Evolutionary conservation across 495 filamentous ascomycete genomes (phyloP).

Genomic region (Penicillium flavigenum): DNA sequence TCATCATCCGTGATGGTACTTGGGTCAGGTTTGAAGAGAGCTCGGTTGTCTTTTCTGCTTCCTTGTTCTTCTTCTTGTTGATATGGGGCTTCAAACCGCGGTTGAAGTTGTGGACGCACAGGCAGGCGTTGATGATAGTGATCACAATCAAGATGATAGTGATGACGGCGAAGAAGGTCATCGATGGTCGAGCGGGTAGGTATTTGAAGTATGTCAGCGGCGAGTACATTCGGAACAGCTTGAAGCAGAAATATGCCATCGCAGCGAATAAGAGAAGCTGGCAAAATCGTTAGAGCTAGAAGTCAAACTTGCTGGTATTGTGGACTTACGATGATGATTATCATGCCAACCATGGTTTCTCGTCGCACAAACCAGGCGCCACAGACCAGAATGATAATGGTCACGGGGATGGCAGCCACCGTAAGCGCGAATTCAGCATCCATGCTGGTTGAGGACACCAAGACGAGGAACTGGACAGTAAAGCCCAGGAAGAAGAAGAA

Average conservation of each 20-base stretch:
- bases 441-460: conserved; percentile 67
- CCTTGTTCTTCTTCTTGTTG: conserved; percentile 56
- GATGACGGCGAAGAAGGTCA: conserved; percentile 92
- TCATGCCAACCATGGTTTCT: conserved; percentile 78
- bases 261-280: conserved; percentile 81
- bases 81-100: conserved; percentile 88
- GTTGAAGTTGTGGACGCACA: conserved; percentile 88
- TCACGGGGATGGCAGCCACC: conserved; percentile 83
- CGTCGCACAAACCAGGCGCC: conserved; percentile 82
- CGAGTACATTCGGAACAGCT: conserved; percentile 92
- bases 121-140: conserved; percentile 84
- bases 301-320: background rate
- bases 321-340: conserved; percentile 63
- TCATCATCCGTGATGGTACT: conserved; percentile 77
- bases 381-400: conserved; percentile 78
- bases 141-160: conserved; percentile 83
- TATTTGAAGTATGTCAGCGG: conserved; percentile 55
- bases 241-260: conserved; percentile 96
- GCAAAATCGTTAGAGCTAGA: conserved; percentile 20
- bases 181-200: conserved; percentile 66
- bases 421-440: conserved; percentile 82
- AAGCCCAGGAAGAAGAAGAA: conserved; percentile 99
- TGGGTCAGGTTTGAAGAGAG: conserved; percentile 53
- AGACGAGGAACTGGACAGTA: conserved; percentile 93
- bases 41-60: conserved; percentile 75